phyloP scores from a whole-genome alignment of 2,329 filamentous ascomycete genomes.

The Dactylellina haptotyla region DNA sequence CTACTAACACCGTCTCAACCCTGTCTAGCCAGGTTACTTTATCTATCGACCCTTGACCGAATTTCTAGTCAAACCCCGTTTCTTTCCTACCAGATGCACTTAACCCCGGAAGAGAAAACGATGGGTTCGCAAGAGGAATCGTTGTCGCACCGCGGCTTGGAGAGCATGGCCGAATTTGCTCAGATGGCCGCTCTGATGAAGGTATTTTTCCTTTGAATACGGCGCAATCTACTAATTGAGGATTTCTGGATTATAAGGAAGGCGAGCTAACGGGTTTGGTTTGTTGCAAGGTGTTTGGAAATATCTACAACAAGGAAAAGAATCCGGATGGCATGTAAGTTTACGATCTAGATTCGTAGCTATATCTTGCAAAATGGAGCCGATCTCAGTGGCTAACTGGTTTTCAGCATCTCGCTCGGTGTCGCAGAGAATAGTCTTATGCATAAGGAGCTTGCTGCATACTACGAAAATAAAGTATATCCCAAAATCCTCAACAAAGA shows the following conservation, averaged over 20 bases:
- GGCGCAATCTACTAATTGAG: neutral
- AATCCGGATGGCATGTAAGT: conserved; percentile 55
- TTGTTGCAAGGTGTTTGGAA: conserved; percentile 21
- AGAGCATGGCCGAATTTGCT: conserved; percentile 30
- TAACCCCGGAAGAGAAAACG: conserved; percentile 23
- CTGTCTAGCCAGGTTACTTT: too few species aligned
- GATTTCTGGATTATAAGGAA: neutral
- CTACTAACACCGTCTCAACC: too few species aligned
- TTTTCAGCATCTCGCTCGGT: conserved; percentile 54
- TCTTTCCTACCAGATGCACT: conserved; percentile 23
- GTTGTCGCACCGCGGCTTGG: conserved; percentile 36
- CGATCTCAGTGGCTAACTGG: conserved; percentile 1
- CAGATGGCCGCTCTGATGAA: conserved; percentile 34
- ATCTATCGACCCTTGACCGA: too few species aligned
- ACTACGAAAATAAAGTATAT: conserved; percentile 52
- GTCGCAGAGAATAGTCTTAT: conserved; percentile 56
- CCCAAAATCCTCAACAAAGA: neutral
- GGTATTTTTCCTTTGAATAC: conserved; percentile 17
- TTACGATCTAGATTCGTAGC: neutral
- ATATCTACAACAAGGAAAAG: conserved; percentile 54
- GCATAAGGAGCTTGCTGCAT: conserved; percentile 51
- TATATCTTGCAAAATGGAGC: neutral
- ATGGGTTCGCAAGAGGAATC: conserved; percentile 27
- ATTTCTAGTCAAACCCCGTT: neutral
- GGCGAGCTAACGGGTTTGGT: too few species aligned